phyloP scores from a whole-genome alignment of 2,329 filamentous ascomycete species.

The Ascochyta clinopodiicola region DNA sequence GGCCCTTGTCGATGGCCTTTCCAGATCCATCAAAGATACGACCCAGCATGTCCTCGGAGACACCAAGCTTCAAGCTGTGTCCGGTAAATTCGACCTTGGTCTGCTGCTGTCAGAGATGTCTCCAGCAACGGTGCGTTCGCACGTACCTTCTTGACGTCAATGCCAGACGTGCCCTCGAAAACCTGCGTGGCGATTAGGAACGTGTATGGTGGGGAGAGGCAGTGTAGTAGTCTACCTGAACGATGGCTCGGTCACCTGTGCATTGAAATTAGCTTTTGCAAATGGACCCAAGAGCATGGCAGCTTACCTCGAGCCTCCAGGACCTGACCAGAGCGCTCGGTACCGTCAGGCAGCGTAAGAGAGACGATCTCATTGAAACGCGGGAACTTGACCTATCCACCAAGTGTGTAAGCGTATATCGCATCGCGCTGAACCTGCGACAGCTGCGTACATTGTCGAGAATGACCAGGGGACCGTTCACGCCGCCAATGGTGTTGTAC shows the following conservation, averaged over 20 bases:
- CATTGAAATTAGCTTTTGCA: conserved; percentile 22
- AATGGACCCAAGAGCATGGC: not conserved
- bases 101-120: conserved; percentile 55
- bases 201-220: not conserved
- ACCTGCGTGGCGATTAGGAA: conserved; percentile 65
- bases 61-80: conserved; percentile 95
- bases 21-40: conserved; percentile 99
- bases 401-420: conserved; percentile 30
- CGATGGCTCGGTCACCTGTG: conserved; percentile 87
- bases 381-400: conserved; percentile 87
- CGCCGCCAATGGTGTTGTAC: conserved; percentile 98
- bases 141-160: conserved; percentile 92
- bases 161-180: conserved; percentile 95
- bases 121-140: conserved; percentile 13
- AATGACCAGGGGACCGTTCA: conserved; percentile 97
- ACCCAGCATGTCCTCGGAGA: conserved; percentile 99
- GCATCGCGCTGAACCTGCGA: conserved; percentile 3
- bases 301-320: conserved; percentile 90
- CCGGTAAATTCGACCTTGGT: conserved; percentile 98
- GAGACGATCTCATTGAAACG: conserved; percentile 98
- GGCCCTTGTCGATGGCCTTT: conserved; percentile 97
- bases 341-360: conserved; percentile 93
- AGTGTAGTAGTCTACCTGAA: conserved; percentile 70
- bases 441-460: conserved; percentile 81
- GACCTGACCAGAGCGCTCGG: conserved; percentile 91